Percentiles rank a stretch among this genome's conserved stretches.
Evolutionary conservation across 1,284 basidiomycete species (phyloP).

Genomic region (Tranzscheliella williamsii): DNA sequence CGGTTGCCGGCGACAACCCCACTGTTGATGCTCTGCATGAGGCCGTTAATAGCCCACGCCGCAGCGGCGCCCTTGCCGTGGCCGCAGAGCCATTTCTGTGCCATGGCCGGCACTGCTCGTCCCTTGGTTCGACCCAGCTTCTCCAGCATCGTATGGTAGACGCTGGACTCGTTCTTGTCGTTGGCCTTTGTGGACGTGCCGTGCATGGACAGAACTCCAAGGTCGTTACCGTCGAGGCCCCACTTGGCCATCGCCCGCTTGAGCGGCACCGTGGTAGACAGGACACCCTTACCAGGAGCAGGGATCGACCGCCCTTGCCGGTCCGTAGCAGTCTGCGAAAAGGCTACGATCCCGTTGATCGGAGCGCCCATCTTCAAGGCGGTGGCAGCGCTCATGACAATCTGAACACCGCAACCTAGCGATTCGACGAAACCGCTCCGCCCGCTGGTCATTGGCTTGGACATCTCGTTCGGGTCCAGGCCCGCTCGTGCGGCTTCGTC

Average conservation of each 20-base stretch:
- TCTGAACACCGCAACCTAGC: slow-evolving; percentile 93
- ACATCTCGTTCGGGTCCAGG: slow-evolving; percentile 96
- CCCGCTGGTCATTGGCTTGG: slow-evolving; percentile 91
- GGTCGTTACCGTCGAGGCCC: slow-evolving; percentile 89
- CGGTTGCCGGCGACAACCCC: slow-evolving; percentile 96
- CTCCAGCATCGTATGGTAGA: slow-evolving; percentile 92
- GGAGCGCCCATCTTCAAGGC: slow-evolving; percentile 91
- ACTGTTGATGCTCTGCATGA: slow-evolving; percentile 81
- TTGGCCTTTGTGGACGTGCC: slow-evolving; percentile 96
- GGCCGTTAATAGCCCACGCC: slow-evolving; percentile 94
- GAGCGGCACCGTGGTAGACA: slow-evolving; percentile 67
- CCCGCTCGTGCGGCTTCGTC: slow-evolving; percentile 97
- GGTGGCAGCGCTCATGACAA: slow-evolving; percentile 96
- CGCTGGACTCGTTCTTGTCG: slow-evolving; percentile 96
- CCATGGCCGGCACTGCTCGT: slow-evolving; percentile 93
- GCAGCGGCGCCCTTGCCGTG: slow-evolving; percentile 67
- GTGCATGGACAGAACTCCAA: slow-evolving; percentile 79
- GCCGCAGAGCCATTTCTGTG: slow-evolving; percentile 78
- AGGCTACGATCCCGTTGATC: slow-evolving; percentile 89
- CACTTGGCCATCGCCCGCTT: slow-evolving; percentile 93
- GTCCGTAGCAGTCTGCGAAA: slow-evolving; percentile 90
- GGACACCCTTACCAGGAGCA: slow-evolving; percentile 56
- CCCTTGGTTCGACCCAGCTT: slow-evolving; percentile 84
- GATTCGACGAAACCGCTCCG: slow-evolving; percentile 78
- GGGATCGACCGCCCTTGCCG: slow-evolving; percentile 94